Base-by-base conservation (phyloP, 106 monocot species). In the Narthecium ossifragum region DNA sequence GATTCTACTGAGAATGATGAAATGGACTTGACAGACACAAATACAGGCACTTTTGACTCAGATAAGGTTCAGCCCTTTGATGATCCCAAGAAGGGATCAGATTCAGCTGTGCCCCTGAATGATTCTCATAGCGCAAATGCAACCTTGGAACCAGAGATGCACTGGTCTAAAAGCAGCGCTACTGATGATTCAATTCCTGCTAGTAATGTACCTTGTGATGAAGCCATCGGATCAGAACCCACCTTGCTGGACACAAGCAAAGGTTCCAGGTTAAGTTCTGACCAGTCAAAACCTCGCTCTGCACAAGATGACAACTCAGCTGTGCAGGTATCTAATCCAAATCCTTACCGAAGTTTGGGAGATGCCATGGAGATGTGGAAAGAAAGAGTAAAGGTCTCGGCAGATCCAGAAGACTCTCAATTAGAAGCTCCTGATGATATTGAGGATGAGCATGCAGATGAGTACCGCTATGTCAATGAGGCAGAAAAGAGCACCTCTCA, bases 301-400 rank as follows among this genome's bases (percentile, higher is more conserved):
- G 40, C 50, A 7, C 53, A 86, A 60, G 50, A 34, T 33, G 74
- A 64, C 28, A 21, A 22, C 51, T 22, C 63, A 20, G 69, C 71
- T 15, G 29, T 52, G 40, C 72, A 75, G 34, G 73, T 39, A 64
- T 53, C 62, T 36, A 45, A 55, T 48, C 72, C 85, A 58, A 89
- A 90, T 74, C 94, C 94, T 8, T 94, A 80, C 45, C 74, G 94
- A 55, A 86, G 80, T 68, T 47, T 89, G 26, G 89, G 83, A 3
- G 78, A 94, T 75, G 94, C 89, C 26, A 51, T 94, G 72, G 63
- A 75, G 48, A 77, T 77, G 24, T 94, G 85, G 89, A 90, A 89
- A 75, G 89, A 94, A 65, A 77, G 83, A 59, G 89, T 86, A 47
- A 73, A 72, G 52, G 70, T 94, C 17, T 78, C 86, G 10, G 64